Evolutionary conservation across 768 basidiomycete genomes (phyloP).

Genomic region (Mrakia hoshinonis): DNA sequence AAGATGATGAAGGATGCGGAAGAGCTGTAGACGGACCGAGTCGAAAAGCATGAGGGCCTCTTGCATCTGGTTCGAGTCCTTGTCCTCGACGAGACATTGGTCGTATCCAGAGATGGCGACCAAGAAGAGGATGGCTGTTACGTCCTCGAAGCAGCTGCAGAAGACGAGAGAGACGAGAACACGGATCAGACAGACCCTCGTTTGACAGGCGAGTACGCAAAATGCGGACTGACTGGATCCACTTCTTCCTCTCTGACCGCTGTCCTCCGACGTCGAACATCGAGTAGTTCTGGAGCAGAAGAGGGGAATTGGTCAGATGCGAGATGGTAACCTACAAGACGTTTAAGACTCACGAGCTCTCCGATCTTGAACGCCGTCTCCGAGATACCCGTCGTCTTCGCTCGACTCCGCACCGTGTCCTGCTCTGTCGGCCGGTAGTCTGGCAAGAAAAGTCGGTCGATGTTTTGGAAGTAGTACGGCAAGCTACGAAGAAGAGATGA

Average conservation of each 20-base stretch:
- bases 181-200: not conserved
- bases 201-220: conserved; percentile 12
- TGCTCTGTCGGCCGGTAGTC: conserved; percentile 67
- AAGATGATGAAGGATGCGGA: not conserved
- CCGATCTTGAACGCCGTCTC: conserved; percentile 71
- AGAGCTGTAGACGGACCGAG: not conserved
- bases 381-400: conserved; percentile 82
- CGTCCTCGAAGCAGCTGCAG: conserved; percentile 70
- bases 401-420: conserved; percentile 66
- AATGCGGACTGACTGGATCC: conserved; percentile 54
- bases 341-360: conserved; percentile 43
- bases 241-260: conserved; percentile 84
- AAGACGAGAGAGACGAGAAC: not conserved
- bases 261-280: conserved; percentile 87
- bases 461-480: conserved; percentile 39
- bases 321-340: not conserved
- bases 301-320: conserved; percentile 26
- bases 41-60: conserved; percentile 30
- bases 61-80: conserved; percentile 50
- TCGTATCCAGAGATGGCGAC: conserved; percentile 79
- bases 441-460: conserved; percentile 71
- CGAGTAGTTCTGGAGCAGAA: conserved; percentile 57
- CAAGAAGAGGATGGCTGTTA: conserved; percentile 83
- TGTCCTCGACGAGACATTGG: conserved; percentile 75
- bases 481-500: conserved; percentile 3